A percentile compares a stretch with the other conserved stretches of the same genome.
These are phyloP conservation scores for Scheffersomyces insectosa DNA, from an alignment of 1,139 yeast species.

Conservation along the genomic window DNA sequence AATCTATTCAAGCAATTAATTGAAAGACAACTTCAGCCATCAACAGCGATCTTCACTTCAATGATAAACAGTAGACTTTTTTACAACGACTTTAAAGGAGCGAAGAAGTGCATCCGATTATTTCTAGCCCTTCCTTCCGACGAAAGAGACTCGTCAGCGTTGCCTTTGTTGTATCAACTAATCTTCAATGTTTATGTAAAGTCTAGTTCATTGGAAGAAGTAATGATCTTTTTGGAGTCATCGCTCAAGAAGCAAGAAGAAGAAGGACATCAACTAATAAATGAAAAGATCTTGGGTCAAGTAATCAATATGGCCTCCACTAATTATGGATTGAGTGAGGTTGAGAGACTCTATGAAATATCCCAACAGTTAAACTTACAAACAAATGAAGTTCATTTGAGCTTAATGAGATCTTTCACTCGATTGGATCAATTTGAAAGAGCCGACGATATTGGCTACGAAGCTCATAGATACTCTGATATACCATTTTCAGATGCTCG, in stretches of 20 bases:
- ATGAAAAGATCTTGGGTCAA: conserved; percentile 14
- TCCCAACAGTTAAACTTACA: conserved; percentile 19
- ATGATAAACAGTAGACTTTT: conserved; percentile 50
- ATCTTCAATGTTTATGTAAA: conserved; percentile 43
- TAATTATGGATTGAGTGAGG: conserved; percentile 23
- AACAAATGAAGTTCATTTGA: conserved; percentile 13
- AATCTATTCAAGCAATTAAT: conserved; percentile 50
- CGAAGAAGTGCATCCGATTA: conserved; percentile 20
- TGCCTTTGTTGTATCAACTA: conserved; percentile 33
- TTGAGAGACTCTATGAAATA: conserved; percentile 21
- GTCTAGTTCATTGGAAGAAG: conserved; percentile 34
- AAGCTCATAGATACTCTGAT: conserved; percentile 29
- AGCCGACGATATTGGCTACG: conserved; percentile 32
- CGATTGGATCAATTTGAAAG: conserved; percentile 30
- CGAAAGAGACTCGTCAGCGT: conserved; percentile 5
- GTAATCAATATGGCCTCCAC: conserved; percentile 23
- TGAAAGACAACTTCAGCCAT: conserved; percentile 50
- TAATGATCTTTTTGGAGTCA: conserved; percentile 43
- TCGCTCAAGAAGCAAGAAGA: conserved; percentile 24
- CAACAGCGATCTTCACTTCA: conserved; percentile 46
- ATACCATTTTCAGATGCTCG: conserved; percentile 33
- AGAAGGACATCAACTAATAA: conserved; percentile 18
- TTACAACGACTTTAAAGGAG: conserved; percentile 47
- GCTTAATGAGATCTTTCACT: conserved; percentile 28
- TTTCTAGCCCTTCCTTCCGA: conserved; percentile 10